A percentile compares a stretch with the other conserved stretches of the same genome.
phyloP scores from a whole-genome alignment of 2,329 filamentous ascomycete species.

The Verticillium nubilum region DNA sequence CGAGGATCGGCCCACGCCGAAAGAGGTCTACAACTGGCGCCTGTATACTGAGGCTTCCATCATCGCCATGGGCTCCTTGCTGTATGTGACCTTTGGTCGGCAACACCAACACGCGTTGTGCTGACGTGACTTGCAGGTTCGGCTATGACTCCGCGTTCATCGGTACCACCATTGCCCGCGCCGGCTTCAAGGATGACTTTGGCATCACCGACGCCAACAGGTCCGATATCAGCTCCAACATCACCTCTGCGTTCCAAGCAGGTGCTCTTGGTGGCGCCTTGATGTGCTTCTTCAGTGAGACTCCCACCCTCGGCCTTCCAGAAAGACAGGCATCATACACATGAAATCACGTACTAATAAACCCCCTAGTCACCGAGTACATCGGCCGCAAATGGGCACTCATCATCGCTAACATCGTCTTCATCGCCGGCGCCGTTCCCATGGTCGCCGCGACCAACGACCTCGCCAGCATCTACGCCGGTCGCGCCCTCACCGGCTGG shows the following conservation, averaged over 20 bases:
- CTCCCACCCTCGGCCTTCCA: too few species aligned
- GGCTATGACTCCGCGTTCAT: slow-evolving; percentile 51
- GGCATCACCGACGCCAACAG: slow-evolving; percentile 20
- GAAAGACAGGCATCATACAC: neutral
- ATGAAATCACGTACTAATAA: too few species aligned
- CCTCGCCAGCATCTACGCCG: slow-evolving; percentile 40
- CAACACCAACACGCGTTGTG: neutral
- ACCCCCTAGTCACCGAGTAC: slow-evolving; percentile 31
- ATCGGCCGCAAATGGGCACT: slow-evolving; percentile 46
- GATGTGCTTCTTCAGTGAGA: slow-evolving; percentile 33
- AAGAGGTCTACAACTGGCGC: slow-evolving; percentile 49
- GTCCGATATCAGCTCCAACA: slow-evolving; percentile 30
- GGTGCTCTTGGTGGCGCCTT: slow-evolving; percentile 49
- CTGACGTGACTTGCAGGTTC: slow-evolving; percentile 26
- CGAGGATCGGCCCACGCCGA: slow-evolving; percentile 50
- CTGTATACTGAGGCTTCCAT: slow-evolving; percentile 42
- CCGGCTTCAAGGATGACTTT: slow-evolving; percentile 39
- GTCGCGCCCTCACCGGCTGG: slow-evolving; percentile 52
- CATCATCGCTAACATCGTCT: slow-evolving; percentile 36
- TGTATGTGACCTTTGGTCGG: slow-evolving; percentile 19
- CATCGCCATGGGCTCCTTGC: slow-evolving; percentile 40
- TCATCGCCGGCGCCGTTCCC: slow-evolving; percentile 37
- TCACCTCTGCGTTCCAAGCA: slow-evolving; percentile 42
- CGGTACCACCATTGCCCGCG: slow-evolving; percentile 45
- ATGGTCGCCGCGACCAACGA: slow-evolving; percentile 34